These are phyloP conservation scores for Chiua sp. DNA, from an alignment of 1,284 basidiomycete genomes.

Conservation along the genomic window DNA sequence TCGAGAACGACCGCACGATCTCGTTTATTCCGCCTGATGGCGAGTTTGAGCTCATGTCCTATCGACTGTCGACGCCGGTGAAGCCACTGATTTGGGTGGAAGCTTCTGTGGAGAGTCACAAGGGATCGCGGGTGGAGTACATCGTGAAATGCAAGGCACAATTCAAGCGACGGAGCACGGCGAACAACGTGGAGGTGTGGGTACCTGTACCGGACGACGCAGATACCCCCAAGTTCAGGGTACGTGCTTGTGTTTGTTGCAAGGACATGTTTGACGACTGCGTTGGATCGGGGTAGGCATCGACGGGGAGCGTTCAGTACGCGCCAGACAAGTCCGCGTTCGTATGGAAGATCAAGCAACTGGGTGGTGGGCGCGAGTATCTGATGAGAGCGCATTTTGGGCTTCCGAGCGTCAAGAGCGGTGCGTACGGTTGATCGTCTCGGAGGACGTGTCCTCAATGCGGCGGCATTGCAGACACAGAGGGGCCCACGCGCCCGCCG, in stretches of 20 bases:
- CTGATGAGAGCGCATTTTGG: conserved; percentile 97
- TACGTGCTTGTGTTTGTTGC: too few species aligned
- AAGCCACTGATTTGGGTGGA: conserved; percentile 99
- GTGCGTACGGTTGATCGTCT: conserved; percentile 47
- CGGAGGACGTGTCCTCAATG: conserved; percentile 4
- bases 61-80: conserved; percentile 94
- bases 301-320: conserved; percentile 92
- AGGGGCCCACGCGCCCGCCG: conserved; percentile 92
- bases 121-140: conserved; percentile 94
- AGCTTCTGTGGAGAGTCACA: conserved; percentile 94
- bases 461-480: too few species aligned
- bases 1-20: conserved; percentile 99
- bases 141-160: conserved; percentile 99
- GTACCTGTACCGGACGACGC: conserved; percentile 99
- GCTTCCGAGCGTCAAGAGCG: conserved; percentile 86
- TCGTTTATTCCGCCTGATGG: conserved; percentile 99
- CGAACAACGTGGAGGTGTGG: conserved; percentile 98
- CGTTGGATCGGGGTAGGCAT: conserved; percentile 78
- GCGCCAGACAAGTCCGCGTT: conserved; percentile 96
- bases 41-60: conserved; percentile 98
- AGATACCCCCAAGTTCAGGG: conserved; percentile 96
- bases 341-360: conserved; percentile 98
- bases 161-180: conserved; percentile 95
- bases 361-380: conserved; percentile 92
- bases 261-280: too few species aligned